Conservation (phyloP, 345 rosid genomes). For the Angophora floribunda region DNA sequence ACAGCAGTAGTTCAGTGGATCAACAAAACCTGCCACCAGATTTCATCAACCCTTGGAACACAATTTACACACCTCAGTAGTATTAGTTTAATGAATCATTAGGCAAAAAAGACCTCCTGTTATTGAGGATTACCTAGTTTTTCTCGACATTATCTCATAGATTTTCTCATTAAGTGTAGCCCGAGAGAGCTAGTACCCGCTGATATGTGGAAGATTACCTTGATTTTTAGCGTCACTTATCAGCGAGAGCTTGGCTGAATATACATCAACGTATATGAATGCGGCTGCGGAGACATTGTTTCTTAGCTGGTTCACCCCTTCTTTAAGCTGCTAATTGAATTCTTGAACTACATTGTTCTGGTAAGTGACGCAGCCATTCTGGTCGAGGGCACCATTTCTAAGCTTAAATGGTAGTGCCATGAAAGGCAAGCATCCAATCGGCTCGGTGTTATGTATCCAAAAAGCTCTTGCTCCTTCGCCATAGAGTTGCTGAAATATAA, state of each 20-base stretch:
- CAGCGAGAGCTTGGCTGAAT: constrained; percentile 27
- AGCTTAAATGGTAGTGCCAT: constrained; percentile 8
- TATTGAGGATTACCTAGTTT: background rate
- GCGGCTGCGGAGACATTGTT: constrained; percentile 16
- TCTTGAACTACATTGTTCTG: constrained; percentile 19
- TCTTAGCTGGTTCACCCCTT: constrained; percentile 12
- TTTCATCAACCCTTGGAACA: background rate
- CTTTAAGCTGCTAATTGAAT: constrained; percentile 26
- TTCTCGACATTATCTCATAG: background rate
- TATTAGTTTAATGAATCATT: background rate
- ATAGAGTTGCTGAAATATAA: constrained; percentile 17
- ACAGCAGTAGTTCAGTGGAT: constrained; percentile 52
- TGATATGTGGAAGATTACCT: background rate
- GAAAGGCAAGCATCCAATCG: constrained; percentile 45
- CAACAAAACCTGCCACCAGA: constrained; percentile 40
- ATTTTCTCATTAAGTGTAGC: background rate
- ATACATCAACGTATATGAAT: constrained; percentile 29
- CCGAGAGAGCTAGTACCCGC: background rate
- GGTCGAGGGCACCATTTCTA: constrained; percentile 17
- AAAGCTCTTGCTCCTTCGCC: constrained; percentile 35
- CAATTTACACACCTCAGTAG: background rate
- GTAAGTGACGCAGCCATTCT: constrained; percentile 18
- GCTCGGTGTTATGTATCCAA: constrained; percentile 49
- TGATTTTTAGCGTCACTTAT: constrained; percentile 1
- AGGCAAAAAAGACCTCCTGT: background rate